Evolutionary conservation across 2,329 filamentous ascomycete genomes (phyloP).

Genomic region (Pseudonectria foliicola): DNA sequence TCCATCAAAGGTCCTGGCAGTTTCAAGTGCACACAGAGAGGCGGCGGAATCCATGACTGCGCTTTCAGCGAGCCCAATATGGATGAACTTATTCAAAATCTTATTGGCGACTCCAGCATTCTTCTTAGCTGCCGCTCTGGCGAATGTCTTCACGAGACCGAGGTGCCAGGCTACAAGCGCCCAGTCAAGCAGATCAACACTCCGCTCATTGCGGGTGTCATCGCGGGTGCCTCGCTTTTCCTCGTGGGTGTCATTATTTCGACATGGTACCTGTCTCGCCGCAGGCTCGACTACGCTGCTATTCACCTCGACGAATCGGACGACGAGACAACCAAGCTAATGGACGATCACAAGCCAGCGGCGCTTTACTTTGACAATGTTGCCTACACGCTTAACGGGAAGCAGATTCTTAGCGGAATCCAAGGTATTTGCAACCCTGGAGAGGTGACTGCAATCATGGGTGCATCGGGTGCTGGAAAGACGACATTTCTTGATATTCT

Average conservation of each 20-base stretch:
- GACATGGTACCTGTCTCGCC: constrained; percentile 82
- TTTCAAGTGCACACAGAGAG: constrained; percentile 65
- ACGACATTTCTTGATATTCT: constrained; percentile 95
- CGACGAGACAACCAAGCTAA: constrained; percentile 77
- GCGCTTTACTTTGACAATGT: constrained; percentile 84
- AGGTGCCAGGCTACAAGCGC: constrained; percentile 82
- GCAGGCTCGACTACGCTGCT: constrained; percentile 61
- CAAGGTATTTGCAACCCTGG: constrained; percentile 86
- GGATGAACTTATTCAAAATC: constrained; percentile 77
- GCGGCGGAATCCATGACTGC: constrained; percentile 60
- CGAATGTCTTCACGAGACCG: constrained; percentile 88
- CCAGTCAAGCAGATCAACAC: constrained; percentile 96
- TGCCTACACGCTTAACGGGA: constrained; percentile 79
- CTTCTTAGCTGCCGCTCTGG: constrained; percentile 74
- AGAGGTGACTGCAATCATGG: constrained; percentile 97
- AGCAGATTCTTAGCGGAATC: constrained; percentile 72
- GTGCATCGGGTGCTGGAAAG: constrained; percentile 93
- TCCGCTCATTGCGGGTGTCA: constrained; percentile 87
- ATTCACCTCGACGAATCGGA: constrained; percentile 85
- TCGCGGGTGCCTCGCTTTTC: constrained; percentile 78
- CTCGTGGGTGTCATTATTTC: constrained; percentile 77
- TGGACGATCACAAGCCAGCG: constrained; percentile 87
- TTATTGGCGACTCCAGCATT: constrained; percentile 92
- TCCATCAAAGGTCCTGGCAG: constrained; percentile 80
- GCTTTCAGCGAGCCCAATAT: constrained; percentile 86